Percentiles rank a stretch among this genome's conserved stretches.
Evolutionary conservation across 306 rosid species (phyloP).

Genomic region (Quercus gilva): DNA sequence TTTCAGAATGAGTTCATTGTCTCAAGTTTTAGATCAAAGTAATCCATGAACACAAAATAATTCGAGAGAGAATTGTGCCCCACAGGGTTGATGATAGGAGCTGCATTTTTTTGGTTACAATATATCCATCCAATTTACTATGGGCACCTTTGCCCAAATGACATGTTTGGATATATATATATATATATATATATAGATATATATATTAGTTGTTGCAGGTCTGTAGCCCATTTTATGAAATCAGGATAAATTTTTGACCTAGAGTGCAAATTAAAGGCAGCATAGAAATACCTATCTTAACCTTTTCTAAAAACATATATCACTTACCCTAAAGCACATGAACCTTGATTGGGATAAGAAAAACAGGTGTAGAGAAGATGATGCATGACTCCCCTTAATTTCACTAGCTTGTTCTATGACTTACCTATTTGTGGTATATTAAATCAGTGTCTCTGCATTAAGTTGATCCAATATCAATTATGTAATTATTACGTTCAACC

Average conservation of each 20-base stretch:
- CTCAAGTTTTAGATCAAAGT: not conserved
- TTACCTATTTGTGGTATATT: not conserved
- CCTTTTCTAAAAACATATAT: not conserved
- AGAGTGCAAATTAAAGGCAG: not conserved
- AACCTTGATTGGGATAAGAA: not conserved
- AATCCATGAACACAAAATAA: not conserved
- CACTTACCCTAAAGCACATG: not conserved
- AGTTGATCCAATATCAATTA: not conserved
- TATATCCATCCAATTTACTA: not conserved
- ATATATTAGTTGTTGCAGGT: not conserved
- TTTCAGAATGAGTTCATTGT: not conserved
- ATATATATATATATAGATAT: no score
- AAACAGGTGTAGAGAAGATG: not conserved
- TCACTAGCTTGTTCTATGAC: not conserved
- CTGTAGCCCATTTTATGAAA: not conserved
- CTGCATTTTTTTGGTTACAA: not conserved
- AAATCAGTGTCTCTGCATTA: not conserved
- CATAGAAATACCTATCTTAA: not conserved
- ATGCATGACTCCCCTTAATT: not conserved
- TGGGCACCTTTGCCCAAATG: not conserved
- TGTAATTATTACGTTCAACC: constrained; percentile 20
- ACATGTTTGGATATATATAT: not conserved
- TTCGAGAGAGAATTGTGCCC: not conserved
- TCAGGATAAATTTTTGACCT: not conserved
- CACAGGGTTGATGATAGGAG: not conserved